These are phyloP conservation scores for Kodamaea fukazawae DNA, from an alignment of 805 yeast genomes.

Conservation along the genomic window DNA sequence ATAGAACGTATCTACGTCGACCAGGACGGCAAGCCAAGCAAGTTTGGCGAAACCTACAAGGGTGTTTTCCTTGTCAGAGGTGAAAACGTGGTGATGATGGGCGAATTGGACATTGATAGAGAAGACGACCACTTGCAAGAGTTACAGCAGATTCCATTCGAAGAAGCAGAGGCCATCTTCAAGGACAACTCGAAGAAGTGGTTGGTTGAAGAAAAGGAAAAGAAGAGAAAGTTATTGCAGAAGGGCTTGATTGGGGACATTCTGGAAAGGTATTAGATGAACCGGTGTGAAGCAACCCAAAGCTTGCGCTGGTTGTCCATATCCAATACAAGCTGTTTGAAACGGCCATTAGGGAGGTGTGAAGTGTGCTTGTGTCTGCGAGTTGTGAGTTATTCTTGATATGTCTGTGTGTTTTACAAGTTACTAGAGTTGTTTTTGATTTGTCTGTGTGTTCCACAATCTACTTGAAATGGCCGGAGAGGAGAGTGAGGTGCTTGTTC, in stretches of 20 bases:
- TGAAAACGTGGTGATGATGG: slow-evolving; percentile 90
- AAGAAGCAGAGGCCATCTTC: slow-evolving; percentile 52
- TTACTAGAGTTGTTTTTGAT: too few relatives aligned
- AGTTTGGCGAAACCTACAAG: slow-evolving; percentile 71
- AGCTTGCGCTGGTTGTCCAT: neutral
- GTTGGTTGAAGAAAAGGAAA: slow-evolving; percentile 42
- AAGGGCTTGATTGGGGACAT: slow-evolving; percentile 59
- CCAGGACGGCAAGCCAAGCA: slow-evolving; percentile 23
- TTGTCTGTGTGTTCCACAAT: too few relatives aligned
- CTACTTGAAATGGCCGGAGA: too few relatives aligned
- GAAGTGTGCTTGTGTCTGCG: too few relatives aligned
- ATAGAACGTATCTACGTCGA: slow-evolving; percentile 75
- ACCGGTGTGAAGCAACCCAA: neutral
- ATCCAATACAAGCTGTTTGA: neutral
- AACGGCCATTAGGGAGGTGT: too few relatives aligned
- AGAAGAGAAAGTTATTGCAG: slow-evolving; percentile 47
- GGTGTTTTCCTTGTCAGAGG: slow-evolving; percentile 92
- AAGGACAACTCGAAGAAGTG: slow-evolving; percentile 28
- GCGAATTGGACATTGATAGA: slow-evolving; percentile 85
- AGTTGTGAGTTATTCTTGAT: too few relatives aligned
- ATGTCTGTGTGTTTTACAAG: too few relatives aligned
- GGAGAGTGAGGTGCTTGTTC: too few relatives aligned
- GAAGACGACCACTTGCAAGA: slow-evolving; percentile 68
- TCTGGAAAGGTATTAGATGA: slow-evolving; percentile 27
- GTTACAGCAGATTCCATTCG: slow-evolving; percentile 58